Percentiles rank a stretch among this genome's conserved stretches.
Evolutionary conservation across 371 early-diverging fungal species (phyloP).

Genomic region (Mortierella sp.): DNA sequence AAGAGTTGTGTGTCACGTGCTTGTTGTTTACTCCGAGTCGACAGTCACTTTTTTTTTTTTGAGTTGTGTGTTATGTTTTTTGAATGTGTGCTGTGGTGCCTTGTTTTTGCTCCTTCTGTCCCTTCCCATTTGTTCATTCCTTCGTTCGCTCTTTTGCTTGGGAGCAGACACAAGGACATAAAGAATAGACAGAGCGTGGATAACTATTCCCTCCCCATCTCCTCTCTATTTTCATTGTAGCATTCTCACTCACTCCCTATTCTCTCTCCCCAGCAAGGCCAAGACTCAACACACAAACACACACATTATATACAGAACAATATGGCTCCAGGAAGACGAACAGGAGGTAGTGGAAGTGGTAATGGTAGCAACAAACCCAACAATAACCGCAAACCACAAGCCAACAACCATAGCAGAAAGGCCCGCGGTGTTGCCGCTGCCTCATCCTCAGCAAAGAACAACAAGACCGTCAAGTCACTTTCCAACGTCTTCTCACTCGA

Average conservation of each 20-base stretch:
- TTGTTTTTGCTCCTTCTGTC: no score
- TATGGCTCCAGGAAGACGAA: conserved; percentile 51
- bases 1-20: no score
- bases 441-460: conserved; percentile 5
- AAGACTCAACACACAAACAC: no score
- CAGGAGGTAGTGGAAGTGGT: conserved; percentile 8
- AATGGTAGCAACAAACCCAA: conserved; percentile 5
- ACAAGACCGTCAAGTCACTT: conserved; percentile 27
- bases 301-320: not conserved
- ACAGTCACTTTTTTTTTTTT: no score
- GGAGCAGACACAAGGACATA: conserved; percentile 3
- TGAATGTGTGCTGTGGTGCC: no score
- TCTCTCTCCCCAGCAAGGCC: no score
- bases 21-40: no score
- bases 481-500: conserved; percentile 58
- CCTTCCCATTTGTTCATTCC: no score
- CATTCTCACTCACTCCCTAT: no score
- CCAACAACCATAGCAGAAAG: conserved; percentile 45
- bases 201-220: no score
- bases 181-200: no score
- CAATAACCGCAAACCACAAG: conserved; percentile 28
- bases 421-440: conserved; percentile 37
- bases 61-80: no score
- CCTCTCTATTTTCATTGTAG: not conserved
- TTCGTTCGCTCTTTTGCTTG: not conserved